Conservation (phyloP, 768 basidiomycete species). For the Serendipita sp. region DNA sequence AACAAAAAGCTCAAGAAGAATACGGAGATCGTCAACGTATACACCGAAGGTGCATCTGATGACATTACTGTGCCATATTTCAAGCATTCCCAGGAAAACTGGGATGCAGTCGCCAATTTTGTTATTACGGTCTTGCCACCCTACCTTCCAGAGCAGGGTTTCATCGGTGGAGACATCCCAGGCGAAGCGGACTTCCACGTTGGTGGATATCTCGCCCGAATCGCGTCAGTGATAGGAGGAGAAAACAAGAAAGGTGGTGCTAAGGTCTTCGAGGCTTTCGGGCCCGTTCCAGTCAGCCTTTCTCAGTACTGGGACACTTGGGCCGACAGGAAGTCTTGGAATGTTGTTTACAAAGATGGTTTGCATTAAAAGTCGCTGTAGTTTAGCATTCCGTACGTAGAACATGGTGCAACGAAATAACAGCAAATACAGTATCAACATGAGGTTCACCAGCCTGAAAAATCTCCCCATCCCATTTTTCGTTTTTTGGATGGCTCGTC, state of each 20-base stretch:
- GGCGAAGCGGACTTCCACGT: conserved; percentile 43
- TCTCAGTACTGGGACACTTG: conserved; percentile 30
- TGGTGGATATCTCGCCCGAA: conserved; percentile 35
- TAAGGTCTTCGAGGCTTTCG: conserved; percentile 20
- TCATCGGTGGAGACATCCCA: conserved; percentile 31
- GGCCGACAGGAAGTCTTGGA: conserved; percentile 30
- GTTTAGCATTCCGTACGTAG: no score
- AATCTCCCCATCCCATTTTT: conserved; percentile 1
- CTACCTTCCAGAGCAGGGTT: conserved; percentile 27
- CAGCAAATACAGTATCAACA: no score
- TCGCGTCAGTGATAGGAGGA: conserved; percentile 25
- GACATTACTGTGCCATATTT: conserved; percentile 26
- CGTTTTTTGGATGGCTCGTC: neutral
- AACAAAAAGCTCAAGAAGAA: conserved; percentile 26
- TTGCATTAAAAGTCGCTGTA: conserved; percentile 22
- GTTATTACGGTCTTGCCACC: conserved; percentile 25
- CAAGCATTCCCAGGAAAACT: conserved; percentile 23
- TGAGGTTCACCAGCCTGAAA: neutral
- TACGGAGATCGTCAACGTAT: conserved; percentile 26
- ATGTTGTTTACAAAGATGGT: conserved; percentile 19
- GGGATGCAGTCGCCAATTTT: conserved; percentile 23
- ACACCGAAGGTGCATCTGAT: conserved; percentile 20
- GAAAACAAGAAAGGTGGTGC: conserved; percentile 23
- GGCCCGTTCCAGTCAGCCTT: conserved; percentile 23
- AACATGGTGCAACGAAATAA: no score